Evolutionary conservation across 73 alveolate genomes (phyloP).

Genomic region (Paraurostyla sp.): DNA sequence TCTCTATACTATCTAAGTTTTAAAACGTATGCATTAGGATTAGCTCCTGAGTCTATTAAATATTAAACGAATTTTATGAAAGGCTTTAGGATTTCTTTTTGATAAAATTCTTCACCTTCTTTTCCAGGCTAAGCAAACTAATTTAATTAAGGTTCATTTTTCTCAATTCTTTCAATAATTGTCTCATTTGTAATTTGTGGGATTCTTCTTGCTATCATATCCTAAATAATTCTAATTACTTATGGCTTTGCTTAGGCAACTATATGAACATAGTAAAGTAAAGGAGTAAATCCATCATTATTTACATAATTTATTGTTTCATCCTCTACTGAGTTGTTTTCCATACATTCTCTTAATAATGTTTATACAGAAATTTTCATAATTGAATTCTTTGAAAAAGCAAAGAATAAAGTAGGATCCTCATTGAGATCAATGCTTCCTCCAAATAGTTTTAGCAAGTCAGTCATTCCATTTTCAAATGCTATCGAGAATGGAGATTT

Average conservation of each 20-base stretch:
- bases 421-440: slow-evolving; percentile 27
- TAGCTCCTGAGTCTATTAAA: slow-evolving; percentile 78
- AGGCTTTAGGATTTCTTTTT: slow-evolving; percentile 38
- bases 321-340: slow-evolving; percentile 54
- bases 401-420: slow-evolving; percentile 32
- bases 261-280: slow-evolving; percentile 64
- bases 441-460: slow-evolving; percentile 69
- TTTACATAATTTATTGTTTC: slow-evolving; percentile 81
- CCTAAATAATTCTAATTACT: background rate
- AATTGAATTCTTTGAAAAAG: background rate
- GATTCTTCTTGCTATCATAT: background rate
- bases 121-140: background rate
- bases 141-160: background rate
- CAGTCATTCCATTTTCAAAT: slow-evolving; percentile 75
- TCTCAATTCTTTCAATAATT: background rate
- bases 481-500: slow-evolving; percentile 86
- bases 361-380: background rate
- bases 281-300: slow-evolving; percentile 94
- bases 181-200: slow-evolving; percentile 24
- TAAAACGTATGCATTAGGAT: slow-evolving; percentile 66
- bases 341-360: background rate
- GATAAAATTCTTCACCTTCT: background rate
- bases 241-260: background rate
- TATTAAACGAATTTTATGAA: slow-evolving; percentile 62
- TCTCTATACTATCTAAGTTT: slow-evolving; percentile 76